Evolutionary conservation across 768 basidiomycete species (phyloP).

Genomic region (Russula abietina): DNA sequence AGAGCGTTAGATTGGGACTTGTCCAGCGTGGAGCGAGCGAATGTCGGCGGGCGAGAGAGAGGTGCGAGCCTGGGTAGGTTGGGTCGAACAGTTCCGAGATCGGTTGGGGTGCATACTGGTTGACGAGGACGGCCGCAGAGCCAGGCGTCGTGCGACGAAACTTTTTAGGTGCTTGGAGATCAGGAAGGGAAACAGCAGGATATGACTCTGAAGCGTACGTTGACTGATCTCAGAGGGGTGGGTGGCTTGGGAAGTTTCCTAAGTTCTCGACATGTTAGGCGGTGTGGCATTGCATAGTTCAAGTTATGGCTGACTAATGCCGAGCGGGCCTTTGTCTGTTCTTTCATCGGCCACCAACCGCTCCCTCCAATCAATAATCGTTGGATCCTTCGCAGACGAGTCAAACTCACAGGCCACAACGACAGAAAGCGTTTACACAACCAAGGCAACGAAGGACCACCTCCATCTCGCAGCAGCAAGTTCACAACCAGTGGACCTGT

Average conservation of each 20-base stretch:
- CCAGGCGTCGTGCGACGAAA: constrained; percentile 13
- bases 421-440: no score
- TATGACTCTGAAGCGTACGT: background rate
- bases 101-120: background rate
- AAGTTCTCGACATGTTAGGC: background rate
- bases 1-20: background rate
- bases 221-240: background rate
- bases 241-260: background rate
- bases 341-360: no score
- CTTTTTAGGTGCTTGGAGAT: background rate
- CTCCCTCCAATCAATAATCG: no score
- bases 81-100: constrained; percentile 5
- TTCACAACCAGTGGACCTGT: no score
- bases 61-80: constrained; percentile 7
- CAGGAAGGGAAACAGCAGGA: background rate
- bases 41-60: background rate
- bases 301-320: no score
- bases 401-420: no score
- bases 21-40: constrained; percentile 9
- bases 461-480: no score
- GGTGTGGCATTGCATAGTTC: background rate
- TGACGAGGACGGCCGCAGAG: constrained; percentile 8
- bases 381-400: no score
- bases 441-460: no score
- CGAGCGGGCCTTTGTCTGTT: no score